Percentiles rank a stretch among this genome's conserved stretches.
These are phyloP conservation scores for Gastrolobium bilobum DNA, from an alignment of 306 rosid genomes.

Conservation along the genomic window DNA sequence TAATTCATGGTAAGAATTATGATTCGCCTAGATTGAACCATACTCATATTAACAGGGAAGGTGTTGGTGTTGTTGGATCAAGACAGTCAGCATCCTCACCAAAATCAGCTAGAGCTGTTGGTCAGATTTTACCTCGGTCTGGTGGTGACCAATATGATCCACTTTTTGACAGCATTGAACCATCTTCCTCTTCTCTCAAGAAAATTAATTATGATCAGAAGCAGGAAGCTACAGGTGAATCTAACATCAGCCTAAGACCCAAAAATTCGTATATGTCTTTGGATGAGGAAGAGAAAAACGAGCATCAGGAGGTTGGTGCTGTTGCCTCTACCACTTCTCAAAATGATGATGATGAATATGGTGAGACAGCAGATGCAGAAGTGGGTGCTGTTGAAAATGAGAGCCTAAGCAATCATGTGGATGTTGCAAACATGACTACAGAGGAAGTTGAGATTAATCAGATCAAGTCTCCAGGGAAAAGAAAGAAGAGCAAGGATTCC, in stretches of 20 bases:
- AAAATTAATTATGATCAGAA: constrained; percentile 64
- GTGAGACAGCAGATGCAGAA: constrained; percentile 95
- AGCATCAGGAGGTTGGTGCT: constrained; percentile 63
- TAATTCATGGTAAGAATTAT: constrained; percentile 52
- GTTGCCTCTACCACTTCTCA: constrained; percentile 82
- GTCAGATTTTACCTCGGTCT: constrained; percentile 62
- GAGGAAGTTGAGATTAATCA: constrained; percentile 83
- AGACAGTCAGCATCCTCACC: constrained; percentile 69
- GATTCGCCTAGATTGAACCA: constrained; percentile 56
- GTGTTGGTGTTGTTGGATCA: constrained; percentile 61
- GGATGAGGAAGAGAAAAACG: constrained; percentile 70
- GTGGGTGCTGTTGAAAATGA: constrained; percentile 82
- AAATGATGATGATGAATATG: constrained; percentile 83
- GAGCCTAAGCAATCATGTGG: constrained; percentile 66
- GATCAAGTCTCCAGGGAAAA: constrained; percentile 75
- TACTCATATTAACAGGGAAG: constrained; percentile 56
- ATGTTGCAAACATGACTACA: constrained; percentile 54
- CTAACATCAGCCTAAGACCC: constrained; percentile 60
- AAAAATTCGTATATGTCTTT: constrained; percentile 66
- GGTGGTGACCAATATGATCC: constrained; percentile 89
- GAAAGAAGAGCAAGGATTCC: constrained; percentile 83
- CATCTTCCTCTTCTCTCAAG: constrained; percentile 61
- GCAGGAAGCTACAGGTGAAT: constrained; percentile 66
- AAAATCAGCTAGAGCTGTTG: constrained; percentile 62
- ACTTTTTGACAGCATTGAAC: constrained; percentile 88